These are phyloP conservation scores for Leucosporidium creatinivorum DNA, from an alignment of 768 basidiomycete genomes.

Conservation along the genomic window DNA sequence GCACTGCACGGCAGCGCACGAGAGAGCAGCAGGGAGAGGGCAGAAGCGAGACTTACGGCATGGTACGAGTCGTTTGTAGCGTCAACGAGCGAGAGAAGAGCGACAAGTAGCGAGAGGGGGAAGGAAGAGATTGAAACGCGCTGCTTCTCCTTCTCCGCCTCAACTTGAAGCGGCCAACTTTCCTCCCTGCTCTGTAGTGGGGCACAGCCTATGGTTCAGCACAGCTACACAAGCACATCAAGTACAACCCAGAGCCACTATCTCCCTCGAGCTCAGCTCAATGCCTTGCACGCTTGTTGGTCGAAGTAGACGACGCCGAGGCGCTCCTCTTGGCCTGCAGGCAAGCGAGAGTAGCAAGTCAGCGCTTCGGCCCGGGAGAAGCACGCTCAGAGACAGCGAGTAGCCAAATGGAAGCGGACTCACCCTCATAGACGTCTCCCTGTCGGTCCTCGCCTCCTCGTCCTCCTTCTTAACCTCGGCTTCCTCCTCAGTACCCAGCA, in stretches of 20 bases:
- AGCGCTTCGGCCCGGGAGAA: no score
- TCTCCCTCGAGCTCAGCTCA: no score
- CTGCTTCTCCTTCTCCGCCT: no score
- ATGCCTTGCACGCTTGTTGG: conserved; percentile 3
- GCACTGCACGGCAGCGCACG: no score
- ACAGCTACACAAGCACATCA: conserved; percentile 4
- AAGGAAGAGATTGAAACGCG: no score
- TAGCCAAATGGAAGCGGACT: not conserved
- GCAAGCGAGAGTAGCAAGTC: not conserved
- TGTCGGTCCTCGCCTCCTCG: conserved; percentile 6
- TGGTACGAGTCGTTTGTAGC: no score
- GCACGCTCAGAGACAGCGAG: not conserved
- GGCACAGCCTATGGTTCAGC: not conserved
- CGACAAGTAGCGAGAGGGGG: no score
- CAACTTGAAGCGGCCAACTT: no score
- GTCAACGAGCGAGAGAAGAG: no score
- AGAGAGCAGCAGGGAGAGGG: no score
- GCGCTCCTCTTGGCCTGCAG: conserved; percentile 1
- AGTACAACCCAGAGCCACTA: not conserved
- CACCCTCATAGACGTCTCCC: conserved; percentile 10
- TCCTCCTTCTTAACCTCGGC: conserved; percentile 11
- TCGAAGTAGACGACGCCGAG: not conserved
- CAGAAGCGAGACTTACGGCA: no score
- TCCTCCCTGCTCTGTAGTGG: no score
- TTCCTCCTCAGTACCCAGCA: conserved; percentile 2